These are phyloP conservation scores for Alternaria ventricosa DNA, from an alignment of 2,329 filamentous ascomycete genomes.

Conservation along the genomic window DNA sequence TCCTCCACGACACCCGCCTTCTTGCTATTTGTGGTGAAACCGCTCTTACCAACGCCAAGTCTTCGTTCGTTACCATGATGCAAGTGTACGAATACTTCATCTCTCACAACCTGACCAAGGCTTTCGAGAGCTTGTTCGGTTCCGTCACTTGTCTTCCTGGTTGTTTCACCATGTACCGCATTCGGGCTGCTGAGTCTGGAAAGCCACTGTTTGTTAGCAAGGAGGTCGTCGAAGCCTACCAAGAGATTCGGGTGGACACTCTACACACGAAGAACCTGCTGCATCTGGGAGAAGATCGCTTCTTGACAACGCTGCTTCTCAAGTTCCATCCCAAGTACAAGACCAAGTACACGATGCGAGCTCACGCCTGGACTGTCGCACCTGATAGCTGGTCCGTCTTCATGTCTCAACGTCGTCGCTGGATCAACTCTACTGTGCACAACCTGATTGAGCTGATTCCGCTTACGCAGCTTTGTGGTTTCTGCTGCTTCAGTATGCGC, in stretches of 20 bases:
- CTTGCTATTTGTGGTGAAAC: conserved; percentile 96
- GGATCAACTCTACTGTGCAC: conserved; percentile 99
- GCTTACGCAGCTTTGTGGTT: conserved; percentile 91
- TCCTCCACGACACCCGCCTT: conserved; percentile 89
- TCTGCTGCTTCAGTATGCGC: conserved; percentile 99
- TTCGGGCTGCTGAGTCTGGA: conserved; percentile 89
- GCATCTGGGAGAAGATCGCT: conserved; percentile 96
- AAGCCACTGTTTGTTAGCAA: conserved; percentile 96
- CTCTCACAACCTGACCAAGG: conserved; percentile 95
- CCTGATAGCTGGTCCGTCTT: conserved; percentile 94
- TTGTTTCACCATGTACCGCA: conserved; percentile 99
- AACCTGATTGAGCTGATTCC: conserved; percentile 96
- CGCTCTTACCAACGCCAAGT: conserved; percentile 87
- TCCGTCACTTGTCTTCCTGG: conserved; percentile 97
- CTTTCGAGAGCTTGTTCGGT: conserved; percentile 95
- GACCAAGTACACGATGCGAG: conserved; percentile 94
- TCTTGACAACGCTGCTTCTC: conserved; percentile 89
- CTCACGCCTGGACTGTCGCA: conserved; percentile 96
- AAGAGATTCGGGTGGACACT: conserved; percentile 94
- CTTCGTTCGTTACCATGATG: conserved; percentile 97
- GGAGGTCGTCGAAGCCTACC: conserved; percentile 86
- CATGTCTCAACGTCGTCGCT: conserved; percentile 96
- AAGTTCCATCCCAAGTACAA: conserved; percentile 95
- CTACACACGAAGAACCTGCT: conserved; percentile 98
- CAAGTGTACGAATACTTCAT: conserved; percentile 99